Evolutionary conservation across 2,329 filamentous ascomycete genomes (phyloP), one percentile per base, ranked within the genome.

Genomic region (Cercospora zeina): DNA sequence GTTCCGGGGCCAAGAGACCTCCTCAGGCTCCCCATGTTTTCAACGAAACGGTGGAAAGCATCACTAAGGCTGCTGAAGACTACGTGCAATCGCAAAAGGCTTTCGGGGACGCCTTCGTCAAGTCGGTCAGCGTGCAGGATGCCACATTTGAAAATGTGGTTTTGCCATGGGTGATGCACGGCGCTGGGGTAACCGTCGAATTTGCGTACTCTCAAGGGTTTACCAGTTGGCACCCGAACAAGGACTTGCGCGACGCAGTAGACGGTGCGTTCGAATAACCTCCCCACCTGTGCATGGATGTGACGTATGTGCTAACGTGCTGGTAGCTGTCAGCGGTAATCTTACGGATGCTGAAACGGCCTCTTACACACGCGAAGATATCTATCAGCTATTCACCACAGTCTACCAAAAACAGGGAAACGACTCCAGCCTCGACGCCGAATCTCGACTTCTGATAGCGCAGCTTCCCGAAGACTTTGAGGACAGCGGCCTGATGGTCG

Each of bases 391-490:
- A 57, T 79, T 83, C 19, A 82, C 84, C 64, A 75, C 76, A 2
- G 77, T 75, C 9, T 69, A 77, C 58, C 76, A 80, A 68, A 81
- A 82, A 65, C 72, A 74, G 57, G 56, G 47, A 33, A 59, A 68
- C 13, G 77, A 81, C 45, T 79, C 82, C 61, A 80, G 80, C 37
- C 79, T 91, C 24, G 86, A 89, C 59, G 79, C 84, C 0, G 90
- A 93, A 77, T 86, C 84, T 59, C 77, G 85, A 65, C 84, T 87
- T 9, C 75, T 91, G 62, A 79, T 93, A 24, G 86, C 90, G 75
- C 90, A 89, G 77, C 86, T 90, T 69, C 84, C 87, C 68, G 89
- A 89, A 76, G 83, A 82, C 65, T 92, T 89, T 74, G 86, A 91
- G 69, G 82, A 85, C 58, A 90, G 90, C 72, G 90, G 90, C 6